phyloP scores from a whole-genome alignment of 306 rosid genomes.

The Parietaria judaica region DNA sequence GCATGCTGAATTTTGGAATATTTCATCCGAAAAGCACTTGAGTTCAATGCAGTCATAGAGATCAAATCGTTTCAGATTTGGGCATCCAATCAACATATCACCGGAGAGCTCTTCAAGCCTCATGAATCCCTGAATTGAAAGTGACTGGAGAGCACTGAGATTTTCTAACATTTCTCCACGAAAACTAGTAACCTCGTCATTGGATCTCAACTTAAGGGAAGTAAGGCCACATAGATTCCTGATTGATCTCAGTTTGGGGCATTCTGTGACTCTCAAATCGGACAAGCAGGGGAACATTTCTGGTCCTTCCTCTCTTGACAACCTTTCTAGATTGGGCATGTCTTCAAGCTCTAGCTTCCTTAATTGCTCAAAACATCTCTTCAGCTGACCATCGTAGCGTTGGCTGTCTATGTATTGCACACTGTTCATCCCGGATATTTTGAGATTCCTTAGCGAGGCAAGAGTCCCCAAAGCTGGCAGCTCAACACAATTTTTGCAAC shows the following conservation, averaged over 20 bases:
- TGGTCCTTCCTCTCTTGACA: conserved; percentile 5
- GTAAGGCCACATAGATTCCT: not conserved
- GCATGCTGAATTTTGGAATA: not conserved
- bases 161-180: conserved; percentile 1
- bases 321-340: conserved; percentile 10
- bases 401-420: conserved; percentile 1
- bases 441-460: not conserved
- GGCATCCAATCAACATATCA: not conserved
- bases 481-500: conserved; percentile 6
- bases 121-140: not conserved
- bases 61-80: not conserved
- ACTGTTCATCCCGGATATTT: not conserved
- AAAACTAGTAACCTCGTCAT: not conserved
- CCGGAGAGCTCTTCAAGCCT: not conserved
- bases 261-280: not conserved
- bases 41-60: not conserved
- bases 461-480: conserved; percentile 8
- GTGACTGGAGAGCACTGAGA: not conserved
- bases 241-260: conserved; percentile 7
- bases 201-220: not conserved
- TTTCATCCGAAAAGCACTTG: conserved; percentile 3
- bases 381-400: not conserved
- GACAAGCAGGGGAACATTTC: conserved; percentile 1
- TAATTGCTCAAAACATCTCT: not conserved
- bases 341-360: not conserved